Base-by-base conservation (phyloP, 2,329 filamentous ascomycete species). In the Madurella mycetomatis region DNA sequence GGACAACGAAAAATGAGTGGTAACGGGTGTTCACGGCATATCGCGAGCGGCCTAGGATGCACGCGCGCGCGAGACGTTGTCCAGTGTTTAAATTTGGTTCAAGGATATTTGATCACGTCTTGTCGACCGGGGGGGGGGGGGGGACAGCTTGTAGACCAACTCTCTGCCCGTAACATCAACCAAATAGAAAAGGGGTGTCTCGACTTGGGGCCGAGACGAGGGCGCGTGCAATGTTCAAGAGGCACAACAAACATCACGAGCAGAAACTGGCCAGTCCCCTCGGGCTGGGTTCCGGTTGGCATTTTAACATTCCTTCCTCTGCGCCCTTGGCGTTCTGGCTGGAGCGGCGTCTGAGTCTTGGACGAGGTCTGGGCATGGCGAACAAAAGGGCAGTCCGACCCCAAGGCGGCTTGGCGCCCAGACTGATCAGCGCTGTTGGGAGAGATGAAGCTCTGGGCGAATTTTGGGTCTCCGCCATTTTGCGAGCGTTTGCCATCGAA, bases 351-450 rank as follows among this genome's bases (percentile, higher is more conserved):
- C 25, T n/a, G 51, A 50, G 52, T 51, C 49, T 54, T 55, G 53
- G 53, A 30, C 30, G 43, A 18, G 34, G 57, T 50, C 57, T 60
- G 49, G 57, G 51, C 51, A 41, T 52, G 31, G 48, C 47, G 48
- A 55, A 49, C 49, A 46, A 50, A 42, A 53, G 45, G 11, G 41
- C 46, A 48, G 48, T 39, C 41, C 49, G 41, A 34, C 47, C 40
- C 46, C 32, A 40, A 18, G 37, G 31, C 31, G 19, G 31, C 58
- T 60, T 60, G 58, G 58, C 58, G 58, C 58, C 58, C 41, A 60
- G 58, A 51, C 40, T 30, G 57, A 59, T 59, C 57, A 49, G 55
- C 57, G 41, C 30, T 40, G 41, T 46, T 50, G 30, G 31, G 17
- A 30, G 37, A 32, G 34, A 25, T 41, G 37, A 31, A 47, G 25